These are phyloP conservation scores for Exutisphaerella laricina DNA, from an alignment of 2,329 filamentous ascomycete genomes.

Conservation along the genomic window DNA sequence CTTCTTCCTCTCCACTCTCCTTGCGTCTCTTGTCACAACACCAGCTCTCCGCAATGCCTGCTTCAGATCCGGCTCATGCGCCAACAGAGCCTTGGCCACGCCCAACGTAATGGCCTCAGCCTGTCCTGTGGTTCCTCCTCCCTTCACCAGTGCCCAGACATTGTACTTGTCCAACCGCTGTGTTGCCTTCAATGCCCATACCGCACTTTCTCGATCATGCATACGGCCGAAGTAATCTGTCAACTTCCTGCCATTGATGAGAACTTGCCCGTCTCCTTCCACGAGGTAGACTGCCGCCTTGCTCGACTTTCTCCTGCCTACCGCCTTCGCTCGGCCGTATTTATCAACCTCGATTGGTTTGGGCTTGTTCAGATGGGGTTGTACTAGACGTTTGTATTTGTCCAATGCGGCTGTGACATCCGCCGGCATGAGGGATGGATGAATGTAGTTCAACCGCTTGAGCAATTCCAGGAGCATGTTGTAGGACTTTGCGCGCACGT, in stretches of 20 bases:
- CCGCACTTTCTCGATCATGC: conserved; percentile 88
- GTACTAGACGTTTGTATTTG: conserved; percentile 68
- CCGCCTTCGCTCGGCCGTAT: conserved; percentile 70
- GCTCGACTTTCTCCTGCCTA: conserved; percentile 82
- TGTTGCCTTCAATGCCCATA: conserved; percentile 84
- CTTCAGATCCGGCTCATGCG: conserved; percentile 90
- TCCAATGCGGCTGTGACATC: conserved; percentile 62
- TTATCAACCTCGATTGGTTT: conserved; percentile 65
- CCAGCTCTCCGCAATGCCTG: conserved; percentile 81
- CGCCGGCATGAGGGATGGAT: conserved; percentile 66
- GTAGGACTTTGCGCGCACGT: conserved; percentile 71
- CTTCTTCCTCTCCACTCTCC: conserved; percentile 97
- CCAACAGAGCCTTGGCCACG: conserved; percentile 77
- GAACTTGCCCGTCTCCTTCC: conserved; percentile 83
- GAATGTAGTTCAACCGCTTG: conserved; percentile 77
- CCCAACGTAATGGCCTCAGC: conserved; percentile 91
- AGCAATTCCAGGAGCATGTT: conserved; percentile 68
- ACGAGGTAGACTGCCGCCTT: conserved; percentile 81
- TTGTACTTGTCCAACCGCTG: conserved; percentile 93
- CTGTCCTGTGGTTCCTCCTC: conserved; percentile 90
- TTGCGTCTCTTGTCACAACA: conserved; percentile 82
- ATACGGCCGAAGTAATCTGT: conserved; percentile 75
- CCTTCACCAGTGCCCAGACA: conserved; percentile 76
- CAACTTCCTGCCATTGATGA: conserved; percentile 86
- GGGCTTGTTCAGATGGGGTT: conserved; percentile 60